Percentiles rank a stretch among this genome's conserved stretches.
These are phyloP conservation scores for Pyrus hybrid DNA, from an alignment of 331 rosid genomes.

Conservation along the genomic window DNA sequence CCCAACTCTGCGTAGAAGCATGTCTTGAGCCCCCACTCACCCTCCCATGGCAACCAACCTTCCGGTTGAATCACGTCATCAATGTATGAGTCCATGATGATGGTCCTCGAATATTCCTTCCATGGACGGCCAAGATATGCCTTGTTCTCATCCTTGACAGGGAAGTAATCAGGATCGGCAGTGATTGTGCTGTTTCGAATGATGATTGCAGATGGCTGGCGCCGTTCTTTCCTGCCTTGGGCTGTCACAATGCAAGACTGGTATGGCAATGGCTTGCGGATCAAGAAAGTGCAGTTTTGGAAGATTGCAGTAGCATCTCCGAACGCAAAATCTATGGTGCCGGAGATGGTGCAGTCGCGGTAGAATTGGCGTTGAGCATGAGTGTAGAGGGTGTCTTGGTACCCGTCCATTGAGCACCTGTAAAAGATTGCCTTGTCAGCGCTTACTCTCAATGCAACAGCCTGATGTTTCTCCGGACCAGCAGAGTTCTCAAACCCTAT, in stretches of 20 bases:
- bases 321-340: constrained; percentile 63
- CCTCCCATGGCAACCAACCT: constrained; percentile 57
- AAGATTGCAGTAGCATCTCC: constrained; percentile 49
- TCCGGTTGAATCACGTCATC: constrained; percentile 50
- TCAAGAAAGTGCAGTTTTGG: constrained; percentile 56
- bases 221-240: constrained; percentile 54
- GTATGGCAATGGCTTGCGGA: constrained; percentile 46
- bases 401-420: constrained; percentile 57
- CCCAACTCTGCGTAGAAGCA: constrained; percentile 34
- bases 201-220: constrained; percentile 49
- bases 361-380: constrained; percentile 75
- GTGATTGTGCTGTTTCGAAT: constrained; percentile 39
- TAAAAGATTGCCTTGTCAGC: constrained; percentile 47
- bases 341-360: constrained; percentile 48
- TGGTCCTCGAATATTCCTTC: constrained; percentile 51
- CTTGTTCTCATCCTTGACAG: constrained; percentile 19
- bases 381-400: constrained; percentile 57
- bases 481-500: constrained; percentile 68
- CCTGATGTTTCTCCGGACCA: constrained; percentile 55
- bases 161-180: constrained; percentile 27
- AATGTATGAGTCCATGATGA: constrained; percentile 47
- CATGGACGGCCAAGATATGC: constrained; percentile 60
- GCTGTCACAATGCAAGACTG: constrained; percentile 73
- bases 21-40: constrained; percentile 16
- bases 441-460: constrained; percentile 64